These are phyloP conservation scores for Moricandia moricandioides DNA, from an alignment of 345 rosid genomes.

Conservation along the genomic window DNA sequence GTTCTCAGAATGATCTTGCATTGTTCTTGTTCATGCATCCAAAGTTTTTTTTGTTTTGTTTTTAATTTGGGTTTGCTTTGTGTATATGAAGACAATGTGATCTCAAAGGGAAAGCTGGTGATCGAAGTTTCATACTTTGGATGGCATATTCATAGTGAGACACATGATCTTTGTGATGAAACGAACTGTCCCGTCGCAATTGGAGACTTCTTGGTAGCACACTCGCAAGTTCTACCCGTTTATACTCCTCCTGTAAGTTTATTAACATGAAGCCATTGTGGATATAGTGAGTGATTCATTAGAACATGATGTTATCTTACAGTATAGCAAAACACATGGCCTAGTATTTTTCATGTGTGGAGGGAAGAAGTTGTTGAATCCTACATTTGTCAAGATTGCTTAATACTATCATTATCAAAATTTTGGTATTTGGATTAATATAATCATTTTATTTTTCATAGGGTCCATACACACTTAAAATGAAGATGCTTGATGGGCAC, in stretches of 20 bases:
- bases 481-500: constrained; percentile 70
- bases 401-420: not conserved
- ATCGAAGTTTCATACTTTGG: constrained; percentile 89
- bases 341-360: not conserved
- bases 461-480: constrained; percentile 85
- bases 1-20: not conserved
- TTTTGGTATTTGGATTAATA: not conserved
- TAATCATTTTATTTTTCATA: constrained; percentile 30
- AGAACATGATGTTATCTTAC: not conserved
- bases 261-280: not conserved
- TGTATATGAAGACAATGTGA: constrained; percentile 41
- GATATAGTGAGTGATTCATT: not conserved
- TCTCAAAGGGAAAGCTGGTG: constrained; percentile 68
- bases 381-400: not conserved
- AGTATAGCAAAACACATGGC: not conserved
- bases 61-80: not conserved
- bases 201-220: constrained; percentile 83
- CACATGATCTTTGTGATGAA: constrained; percentile 75
- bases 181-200: constrained; percentile 74
- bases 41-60: not conserved
- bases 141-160: constrained; percentile 74
- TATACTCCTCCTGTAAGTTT: constrained; percentile 87
- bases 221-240: constrained; percentile 79
- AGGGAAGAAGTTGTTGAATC: constrained; percentile 6
- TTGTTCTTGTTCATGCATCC: constrained; percentile 1